These are phyloP conservation scores for Exophiala dermatitidis DNA, from an alignment of 2,329 filamentous ascomycete species.

Conservation along the genomic window DNA sequence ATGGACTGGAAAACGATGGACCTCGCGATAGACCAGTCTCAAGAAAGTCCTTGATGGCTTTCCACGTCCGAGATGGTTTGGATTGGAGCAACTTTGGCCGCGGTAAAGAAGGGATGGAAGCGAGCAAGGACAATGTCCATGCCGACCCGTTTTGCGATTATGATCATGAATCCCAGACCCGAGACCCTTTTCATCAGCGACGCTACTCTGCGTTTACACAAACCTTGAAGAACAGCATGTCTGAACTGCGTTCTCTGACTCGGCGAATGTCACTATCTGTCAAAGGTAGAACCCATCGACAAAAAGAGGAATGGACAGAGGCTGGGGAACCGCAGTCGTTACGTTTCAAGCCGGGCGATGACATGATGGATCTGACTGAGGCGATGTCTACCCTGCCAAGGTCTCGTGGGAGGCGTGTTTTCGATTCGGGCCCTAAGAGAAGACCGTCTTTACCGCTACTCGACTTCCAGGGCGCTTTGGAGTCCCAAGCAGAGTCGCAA, in stretches of 20 bases:
- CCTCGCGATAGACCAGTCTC: slow-evolving; percentile 8
- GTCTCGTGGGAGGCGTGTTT: slow-evolving; percentile 14
- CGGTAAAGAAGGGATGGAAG: slow-evolving; percentile 13
- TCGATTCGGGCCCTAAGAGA: slow-evolving; percentile 14
- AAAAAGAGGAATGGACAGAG: slow-evolving; percentile 20
- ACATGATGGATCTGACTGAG: slow-evolving; percentile 23
- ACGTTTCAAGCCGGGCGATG: slow-evolving; percentile 8
- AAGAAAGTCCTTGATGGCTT: slow-evolving; percentile 15
- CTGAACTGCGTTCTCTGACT: slow-evolving; percentile 22
- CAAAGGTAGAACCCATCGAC: slow-evolving; percentile 13
- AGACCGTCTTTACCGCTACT: slow-evolving; percentile 25
- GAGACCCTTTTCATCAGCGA: slow-evolving; percentile 15
- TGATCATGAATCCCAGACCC: slow-evolving; percentile 1
- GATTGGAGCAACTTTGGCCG: slow-evolving; percentile 20
- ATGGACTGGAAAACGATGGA: slow-evolving; percentile 2
- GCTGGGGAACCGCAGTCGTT: slow-evolving; percentile 9
- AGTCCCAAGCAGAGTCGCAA: slow-evolving; percentile 3
- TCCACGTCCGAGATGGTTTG: slow-evolving; percentile 11
- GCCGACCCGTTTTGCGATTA: slow-evolving; percentile 20
- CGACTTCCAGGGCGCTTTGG: slow-evolving; percentile 10
- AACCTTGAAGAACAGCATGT: slow-evolving; percentile 24
- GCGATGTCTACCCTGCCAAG: slow-evolving; percentile 18
- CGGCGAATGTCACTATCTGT: slow-evolving; percentile 27
- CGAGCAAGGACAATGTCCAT: slow-evolving; percentile 7
- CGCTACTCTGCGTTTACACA: slow-evolving; percentile 23